Conservation (phyloP, 495 filamentous ascomycete species). For the Penicillium goetzii region DNA sequence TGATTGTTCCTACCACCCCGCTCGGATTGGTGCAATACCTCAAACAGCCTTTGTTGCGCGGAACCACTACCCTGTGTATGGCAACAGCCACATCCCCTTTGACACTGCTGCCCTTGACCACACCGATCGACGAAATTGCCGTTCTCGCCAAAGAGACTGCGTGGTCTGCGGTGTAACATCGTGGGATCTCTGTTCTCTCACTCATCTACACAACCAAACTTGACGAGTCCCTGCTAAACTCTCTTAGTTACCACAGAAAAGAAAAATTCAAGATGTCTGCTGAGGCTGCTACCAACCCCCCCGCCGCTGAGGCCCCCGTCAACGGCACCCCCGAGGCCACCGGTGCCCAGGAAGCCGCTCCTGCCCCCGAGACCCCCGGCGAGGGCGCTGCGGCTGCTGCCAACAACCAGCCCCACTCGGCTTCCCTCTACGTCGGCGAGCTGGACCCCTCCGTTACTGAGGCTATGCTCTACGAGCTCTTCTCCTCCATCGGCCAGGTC, state of each 20-base stretch:
- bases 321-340: conserved; percentile 48
- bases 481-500: conserved; percentile 98
- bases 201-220: conserved; percentile 11
- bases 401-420: conserved; percentile 82
- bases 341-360: conserved; percentile 34
- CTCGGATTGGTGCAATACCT: conserved; percentile 18
- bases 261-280: conserved; percentile 49
- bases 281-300: conserved; percentile 48
- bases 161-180: conserved; percentile 25
- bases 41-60: conserved; percentile 27
- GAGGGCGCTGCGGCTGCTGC: conserved; percentile 59
- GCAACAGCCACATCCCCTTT: conserved; percentile 11
- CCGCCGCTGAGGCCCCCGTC: conserved; percentile 44
- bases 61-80: conserved; percentile 17
- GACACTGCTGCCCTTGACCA: conserved; percentile 13
- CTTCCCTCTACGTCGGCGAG: conserved; percentile 98
- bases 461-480: conserved; percentile 99
- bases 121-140: not conserved
- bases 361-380: conserved; percentile 40
- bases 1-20: not conserved
- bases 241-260: conserved; percentile 29
- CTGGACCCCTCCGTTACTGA: conserved; percentile 97
- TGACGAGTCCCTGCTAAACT: conserved; percentile 22
- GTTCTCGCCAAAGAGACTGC: conserved; percentile 19
- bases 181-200: conserved; percentile 13